A percentile compares a stretch with the other conserved stretches of the same genome.
phyloP scores from a whole-genome alignment of 2,329 filamentous ascomycete genomes.

The Periglandula ipomoeae region DNA sequence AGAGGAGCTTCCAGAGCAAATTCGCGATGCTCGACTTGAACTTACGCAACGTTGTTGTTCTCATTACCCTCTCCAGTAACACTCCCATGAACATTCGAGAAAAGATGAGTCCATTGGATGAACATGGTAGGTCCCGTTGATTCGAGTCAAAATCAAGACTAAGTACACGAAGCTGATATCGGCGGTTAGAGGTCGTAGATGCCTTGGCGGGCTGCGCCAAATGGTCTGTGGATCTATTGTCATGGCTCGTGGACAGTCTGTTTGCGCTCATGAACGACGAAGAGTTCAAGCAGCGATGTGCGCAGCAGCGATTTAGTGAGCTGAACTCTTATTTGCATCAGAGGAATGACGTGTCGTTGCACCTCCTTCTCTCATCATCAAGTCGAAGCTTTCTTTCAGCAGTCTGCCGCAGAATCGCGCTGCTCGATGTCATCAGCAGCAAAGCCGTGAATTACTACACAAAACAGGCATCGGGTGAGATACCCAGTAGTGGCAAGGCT shows the following conservation, averaged over 20 bases:
- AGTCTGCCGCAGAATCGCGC: constrained; percentile 53
- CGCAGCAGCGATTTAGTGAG: constrained; percentile 36
- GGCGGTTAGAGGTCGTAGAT: constrained; percentile 57
- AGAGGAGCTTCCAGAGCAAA: constrained; percentile 60
- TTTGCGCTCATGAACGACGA: constrained; percentile 45
- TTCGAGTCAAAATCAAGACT: not conserved
- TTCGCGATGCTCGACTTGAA: constrained; percentile 68
- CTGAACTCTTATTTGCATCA: constrained; percentile 42
- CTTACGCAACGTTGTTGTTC: constrained; percentile 60
- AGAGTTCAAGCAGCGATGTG: constrained; percentile 42
- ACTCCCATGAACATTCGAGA: constrained; percentile 44
- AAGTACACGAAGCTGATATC: not conserved
- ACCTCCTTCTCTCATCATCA: constrained; percentile 62
- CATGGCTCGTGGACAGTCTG: constrained; percentile 51
- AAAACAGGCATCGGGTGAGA: constrained; percentile 30
- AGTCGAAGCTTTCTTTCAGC: constrained; percentile 64
- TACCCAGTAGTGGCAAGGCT: constrained; percentile 26
- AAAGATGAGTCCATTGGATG: constrained; percentile 51
- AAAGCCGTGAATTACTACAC: constrained; percentile 44
- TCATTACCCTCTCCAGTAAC: constrained; percentile 55
- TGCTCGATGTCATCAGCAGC: constrained; percentile 42
- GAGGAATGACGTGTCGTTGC: constrained; percentile 49
- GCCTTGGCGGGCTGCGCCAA: constrained; percentile 64
- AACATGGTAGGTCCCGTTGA: constrained; percentile 31
- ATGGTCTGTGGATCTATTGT: constrained; percentile 67